Conservation (phyloP, 352 stramenopile species). For the Pythium apleroticum region DNA sequence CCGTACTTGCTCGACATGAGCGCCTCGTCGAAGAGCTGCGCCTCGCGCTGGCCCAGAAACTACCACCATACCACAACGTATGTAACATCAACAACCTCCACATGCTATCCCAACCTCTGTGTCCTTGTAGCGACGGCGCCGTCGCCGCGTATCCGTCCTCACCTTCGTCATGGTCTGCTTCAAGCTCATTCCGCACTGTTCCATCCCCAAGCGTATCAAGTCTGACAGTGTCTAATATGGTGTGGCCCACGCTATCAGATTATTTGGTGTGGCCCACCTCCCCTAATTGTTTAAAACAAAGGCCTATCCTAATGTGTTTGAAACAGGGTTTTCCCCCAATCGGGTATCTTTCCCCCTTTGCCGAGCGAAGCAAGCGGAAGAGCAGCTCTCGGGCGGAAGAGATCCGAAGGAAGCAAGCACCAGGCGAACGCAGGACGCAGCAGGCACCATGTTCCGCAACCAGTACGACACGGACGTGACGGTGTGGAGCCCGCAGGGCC, state of each 20-base stretch:
- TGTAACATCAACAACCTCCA: no score
- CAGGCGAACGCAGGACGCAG: neutral
- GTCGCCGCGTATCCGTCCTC: no score
- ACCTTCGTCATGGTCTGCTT: conserved; percentile 22
- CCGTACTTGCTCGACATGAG: conserved; percentile 87
- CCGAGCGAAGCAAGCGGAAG: conserved; percentile 9
- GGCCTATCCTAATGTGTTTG: conserved; percentile 16
- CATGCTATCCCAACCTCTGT: no score
- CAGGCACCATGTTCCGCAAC: conserved; percentile 95
- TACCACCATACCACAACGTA: conserved; percentile 26
- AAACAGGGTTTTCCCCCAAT: conserved; percentile 22
- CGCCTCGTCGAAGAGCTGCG: conserved; percentile 85
- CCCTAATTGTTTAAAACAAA: conserved; percentile 19
- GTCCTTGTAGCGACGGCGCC: no score
- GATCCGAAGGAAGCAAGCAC: conserved; percentile 15
- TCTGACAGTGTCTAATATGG: neutral
- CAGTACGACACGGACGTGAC: conserved; percentile 99
- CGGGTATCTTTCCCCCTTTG: conserved; percentile 37
- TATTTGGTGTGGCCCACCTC: conserved; percentile 24
- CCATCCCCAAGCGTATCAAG: neutral
- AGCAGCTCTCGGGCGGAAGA: conserved; percentile 19
- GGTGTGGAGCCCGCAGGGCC: conserved; percentile 98
- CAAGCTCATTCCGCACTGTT: neutral
- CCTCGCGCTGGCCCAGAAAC: conserved; percentile 72
- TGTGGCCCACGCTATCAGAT: neutral